A percentile compares a stretch with the other conserved stretches of the same genome.
Evolutionary conservation across 495 filamentous ascomycete genomes (phyloP).

Genomic region (Viridothelium virens): DNA sequence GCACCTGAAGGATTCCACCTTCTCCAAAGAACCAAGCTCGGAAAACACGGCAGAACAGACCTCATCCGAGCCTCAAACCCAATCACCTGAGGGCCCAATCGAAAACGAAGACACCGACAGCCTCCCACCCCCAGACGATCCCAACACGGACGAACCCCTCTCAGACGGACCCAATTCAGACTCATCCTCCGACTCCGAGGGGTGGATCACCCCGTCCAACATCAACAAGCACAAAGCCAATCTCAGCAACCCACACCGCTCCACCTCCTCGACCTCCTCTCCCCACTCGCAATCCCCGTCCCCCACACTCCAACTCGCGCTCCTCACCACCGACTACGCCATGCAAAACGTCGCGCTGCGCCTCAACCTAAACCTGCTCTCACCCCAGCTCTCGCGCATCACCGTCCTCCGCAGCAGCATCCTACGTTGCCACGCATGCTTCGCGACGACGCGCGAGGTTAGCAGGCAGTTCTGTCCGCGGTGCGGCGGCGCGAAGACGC

Average conservation of each 20-base stretch:
- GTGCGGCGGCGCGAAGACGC: slow-evolving; percentile 70
- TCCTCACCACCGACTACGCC: slow-evolving; percentile 89
- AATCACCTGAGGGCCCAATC: not conserved
- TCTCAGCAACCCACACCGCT: slow-evolving; percentile 31
- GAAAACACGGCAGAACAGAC: not conserved
- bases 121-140: not conserved
- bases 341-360: slow-evolving; percentile 94
- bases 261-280: slow-evolving; percentile 43
- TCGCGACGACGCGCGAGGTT: slow-evolving; percentile 76
- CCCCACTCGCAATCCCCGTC: slow-evolving; percentile 43
- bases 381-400: slow-evolving; percentile 62
- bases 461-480: slow-evolving; percentile 85
- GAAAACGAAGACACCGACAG: not conserved
- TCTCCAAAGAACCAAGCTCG: not conserved
- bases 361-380: slow-evolving; percentile 89
- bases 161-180: slow-evolving; percentile 28
- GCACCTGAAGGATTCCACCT: not conserved
- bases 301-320: slow-evolving; percentile 66
- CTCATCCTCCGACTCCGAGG: slow-evolving; percentile 58
- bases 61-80: not conserved
- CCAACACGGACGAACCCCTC: slow-evolving; percentile 23
- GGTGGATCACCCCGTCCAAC: slow-evolving; percentile 95
- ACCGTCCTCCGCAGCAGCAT: slow-evolving; percentile 75
- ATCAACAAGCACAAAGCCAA: slow-evolving; percentile 61
- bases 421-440: slow-evolving; percentile 91